Evolutionary conservation across 345 rosid genomes (phyloP).

Genomic region (Gossypium bickii): DNA sequence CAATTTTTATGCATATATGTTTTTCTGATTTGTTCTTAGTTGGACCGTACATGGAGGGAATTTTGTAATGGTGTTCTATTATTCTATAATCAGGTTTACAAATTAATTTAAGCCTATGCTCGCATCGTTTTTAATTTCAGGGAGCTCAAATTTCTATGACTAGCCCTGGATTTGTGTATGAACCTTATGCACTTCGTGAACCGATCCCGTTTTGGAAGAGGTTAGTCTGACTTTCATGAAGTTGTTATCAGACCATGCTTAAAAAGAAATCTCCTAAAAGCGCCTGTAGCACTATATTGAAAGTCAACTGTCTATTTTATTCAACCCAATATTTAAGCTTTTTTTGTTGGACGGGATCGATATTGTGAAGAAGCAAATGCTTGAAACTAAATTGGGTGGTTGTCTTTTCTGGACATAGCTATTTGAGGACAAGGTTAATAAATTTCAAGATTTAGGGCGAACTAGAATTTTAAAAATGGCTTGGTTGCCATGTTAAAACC

Average conservation of each 20-base stretch:
- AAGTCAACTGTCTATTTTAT: neutral
- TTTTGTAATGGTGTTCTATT: neutral
- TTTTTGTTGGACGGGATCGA: neutral
- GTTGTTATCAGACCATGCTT: neutral
- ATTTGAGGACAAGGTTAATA: neutral
- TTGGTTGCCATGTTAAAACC: neutral
- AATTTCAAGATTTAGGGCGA: neutral
- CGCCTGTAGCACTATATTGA: neutral
- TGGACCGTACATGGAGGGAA: neutral
- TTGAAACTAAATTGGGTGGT: neutral
- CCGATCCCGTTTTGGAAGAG: conserved; percentile 74
- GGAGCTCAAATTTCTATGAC: conserved; percentile 61
- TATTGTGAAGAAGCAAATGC: neutral
- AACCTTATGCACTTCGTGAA: conserved; percentile 68
- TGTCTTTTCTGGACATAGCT: neutral
- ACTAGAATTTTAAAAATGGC: neutral
- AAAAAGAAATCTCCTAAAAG: neutral
- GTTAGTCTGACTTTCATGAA: conserved; percentile 30
- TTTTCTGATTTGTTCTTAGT: neutral
- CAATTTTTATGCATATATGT: neutral
- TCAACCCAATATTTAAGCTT: neutral
- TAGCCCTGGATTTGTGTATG: conserved; percentile 90
- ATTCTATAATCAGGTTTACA: neutral
- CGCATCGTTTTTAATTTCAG: conserved; percentile 39
- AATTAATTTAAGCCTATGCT: conserved; percentile 16